Evolutionary conservation across 2,329 filamentous ascomycete species (phyloP).

Genomic region (Aspergillus ochraceoroseus): DNA sequence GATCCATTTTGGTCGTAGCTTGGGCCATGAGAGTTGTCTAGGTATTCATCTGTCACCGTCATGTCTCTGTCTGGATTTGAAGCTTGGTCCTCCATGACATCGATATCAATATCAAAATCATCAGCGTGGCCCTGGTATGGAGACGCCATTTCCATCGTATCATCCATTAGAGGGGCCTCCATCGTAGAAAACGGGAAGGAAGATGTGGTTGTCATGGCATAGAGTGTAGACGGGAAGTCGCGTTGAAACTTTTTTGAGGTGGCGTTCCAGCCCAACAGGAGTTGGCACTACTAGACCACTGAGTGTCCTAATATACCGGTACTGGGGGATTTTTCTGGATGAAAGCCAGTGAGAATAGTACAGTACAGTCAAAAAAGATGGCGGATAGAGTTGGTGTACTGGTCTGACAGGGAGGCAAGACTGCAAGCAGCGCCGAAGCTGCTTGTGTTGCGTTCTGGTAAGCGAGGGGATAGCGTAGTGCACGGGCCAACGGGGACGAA

Average conservation of each 20-base stretch:
- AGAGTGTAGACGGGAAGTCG: conserved; percentile 16
- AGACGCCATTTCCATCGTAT: conserved; percentile 44
- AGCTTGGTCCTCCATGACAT: conserved; percentile 53
- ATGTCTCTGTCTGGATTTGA: conserved; percentile 53
- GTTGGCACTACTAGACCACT: not conserved
- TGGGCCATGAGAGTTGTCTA: conserved; percentile 29
- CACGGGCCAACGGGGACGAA: conserved; percentile 35
- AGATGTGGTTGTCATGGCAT: conserved; percentile 35
- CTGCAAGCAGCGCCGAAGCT: conserved; percentile 15
- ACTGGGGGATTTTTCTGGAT: not conserved
- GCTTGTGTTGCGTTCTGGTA: conserved; percentile 29
- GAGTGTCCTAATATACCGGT: not conserved
- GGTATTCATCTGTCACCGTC: conserved; percentile 40
- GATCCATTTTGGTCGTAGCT: conserved; percentile 30
- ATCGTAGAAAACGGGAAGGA: conserved; percentile 32
- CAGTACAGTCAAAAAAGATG: conserved; percentile 1
- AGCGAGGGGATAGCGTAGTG: conserved; percentile 36
- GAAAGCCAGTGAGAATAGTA: not conserved
- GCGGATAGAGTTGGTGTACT: conserved; percentile 6
- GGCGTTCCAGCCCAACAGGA: conserved; percentile 17
- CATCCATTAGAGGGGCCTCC: conserved; percentile 39
- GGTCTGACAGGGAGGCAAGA: conserved; percentile 7
- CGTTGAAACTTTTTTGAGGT: conserved; percentile 20
- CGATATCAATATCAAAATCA: conserved; percentile 57
- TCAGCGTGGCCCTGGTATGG: conserved; percentile 44